Base-by-base conservation (phyloP, 306 rosid genomes). In the Prinsepia uniflora region DNA sequence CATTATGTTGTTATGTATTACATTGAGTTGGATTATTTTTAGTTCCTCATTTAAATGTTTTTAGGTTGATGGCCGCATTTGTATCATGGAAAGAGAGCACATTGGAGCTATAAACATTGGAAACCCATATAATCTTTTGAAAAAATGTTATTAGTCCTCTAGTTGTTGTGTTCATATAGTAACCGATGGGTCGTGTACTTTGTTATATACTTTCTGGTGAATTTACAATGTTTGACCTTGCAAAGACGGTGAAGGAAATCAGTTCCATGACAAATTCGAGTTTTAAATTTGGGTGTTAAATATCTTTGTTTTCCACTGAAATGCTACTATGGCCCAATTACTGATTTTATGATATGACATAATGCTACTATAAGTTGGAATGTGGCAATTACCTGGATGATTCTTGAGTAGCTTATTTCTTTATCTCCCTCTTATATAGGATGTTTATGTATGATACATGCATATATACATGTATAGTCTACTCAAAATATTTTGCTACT, bases 221-320 rank as follows among this genome's bases (percentile, higher is more conserved):
- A 85, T 91, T 91, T 60, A 91, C 97, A 30, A 84, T 91, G 92
- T 77, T 81, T 60, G 97, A 91, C 81, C 97, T 91, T 67, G 97
- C 97, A n/a, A 88, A 91, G 81, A 88, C 90, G 0, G 96, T 91
- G 75, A 91, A 88, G 82, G 96, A 88, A 92, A 96, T 91, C 8
- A 76, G 89, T 76, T 78, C 39, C 55, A 63, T n/a, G n/a, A n/a
- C n/a, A n/a, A n/a, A n/a, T n/a, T n/a, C n/a, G n/a, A n/a, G n/a
- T n/a, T n/a, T n/a, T n/a, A n/a, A n/a, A n/a, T n/a, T n/a, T n/a
- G n/a, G n/a, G n/a, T n/a, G n/a, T n/a, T n/a, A n/a, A n/a, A n/a
- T n/a, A n/a, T n/a, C n/a, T 47, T 10, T 47, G 13, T 47, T 10
- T 46, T 46, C 49, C 49, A 46, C 14, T 4, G 0, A 46, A 13